Conservation (phyloP, 2,329 filamentous ascomycete species). For the Dactylella cylindrospora region DNA sequence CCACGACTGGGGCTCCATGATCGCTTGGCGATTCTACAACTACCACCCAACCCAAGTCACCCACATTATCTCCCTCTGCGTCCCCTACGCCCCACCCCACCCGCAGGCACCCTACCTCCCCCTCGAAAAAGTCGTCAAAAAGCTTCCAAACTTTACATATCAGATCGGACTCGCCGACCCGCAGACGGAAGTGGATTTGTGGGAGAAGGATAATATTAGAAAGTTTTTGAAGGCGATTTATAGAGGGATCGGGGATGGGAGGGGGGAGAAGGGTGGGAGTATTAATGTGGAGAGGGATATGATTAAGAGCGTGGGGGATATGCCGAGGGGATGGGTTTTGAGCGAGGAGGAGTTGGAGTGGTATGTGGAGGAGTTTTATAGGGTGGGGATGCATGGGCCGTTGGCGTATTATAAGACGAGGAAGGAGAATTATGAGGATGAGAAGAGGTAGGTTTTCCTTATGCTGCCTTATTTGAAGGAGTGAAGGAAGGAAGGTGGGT, state of each 20-base stretch:
- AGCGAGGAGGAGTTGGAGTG: constrained; percentile 69
- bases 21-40: constrained; percentile 73
- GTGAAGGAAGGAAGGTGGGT: neutral
- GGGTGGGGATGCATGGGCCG: constrained; percentile 73
- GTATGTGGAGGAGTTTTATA: constrained; percentile 72
- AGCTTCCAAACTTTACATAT: constrained; percentile 57
- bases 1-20: constrained; percentile 83
- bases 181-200: constrained; percentile 63
- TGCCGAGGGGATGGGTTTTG: constrained; percentile 63
- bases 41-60: constrained; percentile 72
- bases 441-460: constrained; percentile 54
- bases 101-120: constrained; percentile 56
- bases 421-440: constrained; percentile 74
- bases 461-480: neutral
- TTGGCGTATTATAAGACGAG: constrained; percentile 85
- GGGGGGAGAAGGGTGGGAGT: constrained; percentile 61
- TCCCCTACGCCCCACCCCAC: constrained; percentile 66
- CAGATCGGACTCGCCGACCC: constrained; percentile 76
- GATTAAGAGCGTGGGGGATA: constrained; percentile 62
- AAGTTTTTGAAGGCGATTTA: constrained; percentile 72
- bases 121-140: constrained; percentile 52
- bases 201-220: constrained; percentile 64
- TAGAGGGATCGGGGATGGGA: constrained; percentile 62
- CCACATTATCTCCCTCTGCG: constrained; percentile 77
- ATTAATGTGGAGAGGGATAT: constrained; percentile 67